A percentile compares a stretch with the other conserved stretches of the same genome.
Evolutionary conservation across 768 basidiomycete genomes (phyloP).

Genomic region (Mycena galericulata): DNA sequence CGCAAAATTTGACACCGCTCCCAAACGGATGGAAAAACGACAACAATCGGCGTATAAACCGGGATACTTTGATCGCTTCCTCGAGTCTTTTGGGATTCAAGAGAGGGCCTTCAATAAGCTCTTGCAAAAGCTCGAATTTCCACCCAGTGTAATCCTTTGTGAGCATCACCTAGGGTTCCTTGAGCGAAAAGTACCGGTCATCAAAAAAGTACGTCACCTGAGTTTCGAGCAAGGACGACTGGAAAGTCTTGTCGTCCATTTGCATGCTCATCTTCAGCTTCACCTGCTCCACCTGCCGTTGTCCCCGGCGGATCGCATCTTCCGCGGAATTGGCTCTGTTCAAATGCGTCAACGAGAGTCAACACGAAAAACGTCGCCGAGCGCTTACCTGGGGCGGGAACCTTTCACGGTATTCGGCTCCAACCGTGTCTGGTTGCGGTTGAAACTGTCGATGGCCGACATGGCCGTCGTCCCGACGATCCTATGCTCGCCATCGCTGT

Average conservation of each 20-base stretch:
- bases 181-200: constrained; percentile 19
- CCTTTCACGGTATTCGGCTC: constrained; percentile 68
- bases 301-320: constrained; percentile 88
- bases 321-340: constrained; percentile 83
- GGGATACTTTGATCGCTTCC: constrained; percentile 91
- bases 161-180: constrained; percentile 74
- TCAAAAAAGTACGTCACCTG: constrained; percentile 62
- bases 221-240: constrained; percentile 85
- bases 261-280: constrained; percentile 92
- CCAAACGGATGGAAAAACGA: constrained; percentile 93
- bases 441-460: constrained; percentile 91
- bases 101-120: constrained; percentile 92
- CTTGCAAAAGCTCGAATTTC: constrained; percentile 91
- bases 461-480: constrained; percentile 88
- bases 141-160: constrained; percentile 92
- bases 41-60: constrained; percentile 92
- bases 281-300: constrained; percentile 90
- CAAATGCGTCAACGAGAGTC: not conserved
- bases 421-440: constrained; percentile 84
- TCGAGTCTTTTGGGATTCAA: constrained; percentile 93
- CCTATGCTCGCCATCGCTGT: constrained; percentile 79
- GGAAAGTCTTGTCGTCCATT: constrained; percentile 96
- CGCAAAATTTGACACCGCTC: constrained; percentile 80
- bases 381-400: constrained; percentile 70
- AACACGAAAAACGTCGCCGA: not conserved